Conservation (phyloP, 139 green algal genomes). For the Coccomyxa sp. region DNA sequence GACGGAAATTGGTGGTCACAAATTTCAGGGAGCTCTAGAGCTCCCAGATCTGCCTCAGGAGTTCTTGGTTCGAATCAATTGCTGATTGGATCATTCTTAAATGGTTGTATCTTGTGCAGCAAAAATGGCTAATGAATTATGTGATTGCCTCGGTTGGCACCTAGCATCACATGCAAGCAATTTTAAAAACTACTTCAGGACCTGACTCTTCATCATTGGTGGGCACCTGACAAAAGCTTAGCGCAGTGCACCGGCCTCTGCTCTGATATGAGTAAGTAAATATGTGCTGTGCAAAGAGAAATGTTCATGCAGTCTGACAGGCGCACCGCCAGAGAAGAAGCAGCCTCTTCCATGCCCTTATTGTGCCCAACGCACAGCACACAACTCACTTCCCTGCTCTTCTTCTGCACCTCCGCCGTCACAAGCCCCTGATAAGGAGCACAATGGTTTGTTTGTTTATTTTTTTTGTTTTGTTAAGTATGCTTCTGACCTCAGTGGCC, state of each 20-base stretch:
- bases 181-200: too few species aligned
- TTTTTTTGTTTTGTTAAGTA: not conserved
- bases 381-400: constrained; percentile 26
- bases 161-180: too few species aligned
- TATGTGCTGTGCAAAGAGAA: not conserved
- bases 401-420: constrained; percentile 30
- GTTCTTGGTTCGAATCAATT: not conserved
- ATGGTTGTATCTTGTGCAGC: not conserved
- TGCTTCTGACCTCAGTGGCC: not conserved
- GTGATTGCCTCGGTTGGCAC: too few species aligned
- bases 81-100: too few species aligned
- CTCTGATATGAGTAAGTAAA: too few species aligned
- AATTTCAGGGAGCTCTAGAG: not conserved
- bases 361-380: constrained; percentile 84
- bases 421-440: constrained; percentile 33
- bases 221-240: too few species aligned
- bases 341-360: constrained; percentile 79
- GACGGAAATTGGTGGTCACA: too few species aligned
- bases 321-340: constrained; percentile 51
- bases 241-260: too few species aligned
- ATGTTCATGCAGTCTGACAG: not conserved
- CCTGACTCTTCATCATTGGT: too few species aligned
- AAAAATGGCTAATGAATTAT: too few species aligned
- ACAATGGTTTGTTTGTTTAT: not conserved
- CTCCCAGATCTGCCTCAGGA: not conserved